Evolutionary conservation across 2,329 filamentous ascomycete genomes (phyloP).

Genomic region (Colletotrichum limetticola): DNA sequence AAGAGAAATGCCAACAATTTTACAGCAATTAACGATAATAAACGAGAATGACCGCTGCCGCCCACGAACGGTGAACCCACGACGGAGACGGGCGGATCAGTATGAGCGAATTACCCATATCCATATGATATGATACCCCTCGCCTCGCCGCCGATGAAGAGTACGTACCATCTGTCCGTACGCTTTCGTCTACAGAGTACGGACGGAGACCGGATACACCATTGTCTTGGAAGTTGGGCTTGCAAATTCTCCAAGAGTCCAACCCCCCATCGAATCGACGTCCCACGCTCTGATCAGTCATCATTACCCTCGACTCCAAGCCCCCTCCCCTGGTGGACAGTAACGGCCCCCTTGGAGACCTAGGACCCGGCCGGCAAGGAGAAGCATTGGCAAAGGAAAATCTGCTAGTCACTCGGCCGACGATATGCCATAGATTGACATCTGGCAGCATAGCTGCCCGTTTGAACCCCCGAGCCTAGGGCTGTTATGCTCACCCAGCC

Average conservation of each 20-base stretch:
- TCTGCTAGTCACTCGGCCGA: not conserved
- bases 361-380: not conserved
- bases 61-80: not conserved
- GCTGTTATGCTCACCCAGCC: not conserved
- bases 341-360: not conserved
- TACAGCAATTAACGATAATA: not conserved
- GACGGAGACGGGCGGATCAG: not conserved
- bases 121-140: not conserved
- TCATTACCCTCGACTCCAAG: not conserved
- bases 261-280: not conserved
- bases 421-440: not conserved
- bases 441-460: not conserved
- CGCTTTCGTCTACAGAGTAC: not conserved
- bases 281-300: not conserved
- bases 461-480: not conserved
- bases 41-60: not conserved
- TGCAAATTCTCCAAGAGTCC: not conserved
- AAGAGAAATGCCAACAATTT: conserved; percentile 2
- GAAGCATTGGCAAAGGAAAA: not conserved
- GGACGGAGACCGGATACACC: too few species aligned
- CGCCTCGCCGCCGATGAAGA: not conserved
- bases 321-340: not conserved
- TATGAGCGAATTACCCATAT: not conserved
- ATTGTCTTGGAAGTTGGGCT: too few species aligned
- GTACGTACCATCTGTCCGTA: not conserved